Evolutionary conservation across 345 rosid species (phyloP).

Genomic region (Acer yangbiense): DNA sequence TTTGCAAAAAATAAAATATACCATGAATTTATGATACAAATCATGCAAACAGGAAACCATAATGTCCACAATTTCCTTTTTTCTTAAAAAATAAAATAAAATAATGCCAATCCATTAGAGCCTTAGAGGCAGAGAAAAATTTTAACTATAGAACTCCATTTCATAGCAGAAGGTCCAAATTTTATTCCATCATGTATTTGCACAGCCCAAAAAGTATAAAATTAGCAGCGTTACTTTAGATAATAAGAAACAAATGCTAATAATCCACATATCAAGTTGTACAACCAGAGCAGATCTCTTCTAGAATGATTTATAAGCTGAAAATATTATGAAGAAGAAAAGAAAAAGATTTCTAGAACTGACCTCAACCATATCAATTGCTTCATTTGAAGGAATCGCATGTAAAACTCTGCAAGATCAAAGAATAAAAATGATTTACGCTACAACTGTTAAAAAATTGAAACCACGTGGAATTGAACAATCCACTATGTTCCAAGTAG

Average conservation of each 20-base stretch:
- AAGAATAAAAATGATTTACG: constrained; percentile 5
- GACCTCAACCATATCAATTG: constrained; percentile 82
- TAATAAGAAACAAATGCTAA: neutral
- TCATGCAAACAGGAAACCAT: neutral
- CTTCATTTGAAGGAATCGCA: constrained; percentile 90
- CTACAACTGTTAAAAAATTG: neutral
- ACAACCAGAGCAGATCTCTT: neutral
- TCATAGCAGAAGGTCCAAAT: too few species aligned
- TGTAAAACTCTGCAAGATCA: constrained; percentile 69
- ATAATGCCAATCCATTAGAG: neutral
- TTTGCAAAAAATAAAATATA: neutral
- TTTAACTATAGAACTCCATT: too few species aligned
- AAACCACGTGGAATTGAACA: neutral
- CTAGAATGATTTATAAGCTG: neutral
- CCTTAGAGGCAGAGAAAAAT: too few species aligned
- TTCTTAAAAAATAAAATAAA: too few species aligned
- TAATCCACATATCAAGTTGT: neutral
- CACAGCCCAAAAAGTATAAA: neutral
- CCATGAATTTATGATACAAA: neutral
- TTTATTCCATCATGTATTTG: too few species aligned
- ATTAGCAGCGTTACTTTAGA: neutral
- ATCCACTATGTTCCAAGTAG: constrained; percentile 4
- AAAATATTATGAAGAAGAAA: neutral
- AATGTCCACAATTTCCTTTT: neutral
- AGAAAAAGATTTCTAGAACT: constrained; percentile 20